A percentile compares a stretch with the other conserved stretches of the same genome.
These are phyloP conservation scores for Protoeuglena noctilucae DNA, from an alignment of 139 green algal genomes.

Conservation along the genomic window DNA sequence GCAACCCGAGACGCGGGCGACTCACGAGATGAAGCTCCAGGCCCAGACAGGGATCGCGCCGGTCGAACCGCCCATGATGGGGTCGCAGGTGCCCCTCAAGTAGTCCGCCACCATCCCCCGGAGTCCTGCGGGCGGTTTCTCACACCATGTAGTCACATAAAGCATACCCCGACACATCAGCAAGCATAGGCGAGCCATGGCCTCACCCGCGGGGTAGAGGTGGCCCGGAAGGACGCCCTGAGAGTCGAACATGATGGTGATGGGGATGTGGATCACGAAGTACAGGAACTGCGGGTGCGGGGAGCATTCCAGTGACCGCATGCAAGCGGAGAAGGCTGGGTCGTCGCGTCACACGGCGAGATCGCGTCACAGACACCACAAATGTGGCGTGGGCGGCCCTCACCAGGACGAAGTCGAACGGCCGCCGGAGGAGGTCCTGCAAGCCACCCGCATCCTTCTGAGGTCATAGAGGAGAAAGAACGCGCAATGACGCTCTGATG, in stretches of 20 bases:
- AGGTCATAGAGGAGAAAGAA: too few species aligned
- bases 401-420: slow-evolving; percentile 20
- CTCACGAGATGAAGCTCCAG: not conserved
- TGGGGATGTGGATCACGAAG: slow-evolving; percentile 54
- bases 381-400: too few species aligned
- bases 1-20: not conserved
- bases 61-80: slow-evolving; percentile 25
- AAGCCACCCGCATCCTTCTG: too few species aligned
- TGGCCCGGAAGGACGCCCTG: slow-evolving; percentile 18
- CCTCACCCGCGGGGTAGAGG: not conserved
- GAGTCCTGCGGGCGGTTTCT: not conserved
- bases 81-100: slow-evolving; percentile 33
- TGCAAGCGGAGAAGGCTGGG: too few species aligned
- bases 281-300: too few species aligned
- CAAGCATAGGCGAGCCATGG: not conserved
- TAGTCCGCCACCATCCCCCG: slow-evolving; percentile 27
- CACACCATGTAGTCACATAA: not conserved
- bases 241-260: slow-evolving; percentile 48
- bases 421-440: slow-evolving; percentile 11
- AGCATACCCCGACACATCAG: not conserved
- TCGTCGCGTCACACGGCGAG: too few species aligned
- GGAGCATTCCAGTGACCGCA: too few species aligned
- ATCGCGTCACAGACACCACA: too few species aligned
- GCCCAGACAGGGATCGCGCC: not conserved
- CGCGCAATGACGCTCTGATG: too few species aligned